These are phyloP conservation scores for Calocybe indica DNA, from an alignment of 768 basidiomycete genomes.

Conservation along the genomic window DNA sequence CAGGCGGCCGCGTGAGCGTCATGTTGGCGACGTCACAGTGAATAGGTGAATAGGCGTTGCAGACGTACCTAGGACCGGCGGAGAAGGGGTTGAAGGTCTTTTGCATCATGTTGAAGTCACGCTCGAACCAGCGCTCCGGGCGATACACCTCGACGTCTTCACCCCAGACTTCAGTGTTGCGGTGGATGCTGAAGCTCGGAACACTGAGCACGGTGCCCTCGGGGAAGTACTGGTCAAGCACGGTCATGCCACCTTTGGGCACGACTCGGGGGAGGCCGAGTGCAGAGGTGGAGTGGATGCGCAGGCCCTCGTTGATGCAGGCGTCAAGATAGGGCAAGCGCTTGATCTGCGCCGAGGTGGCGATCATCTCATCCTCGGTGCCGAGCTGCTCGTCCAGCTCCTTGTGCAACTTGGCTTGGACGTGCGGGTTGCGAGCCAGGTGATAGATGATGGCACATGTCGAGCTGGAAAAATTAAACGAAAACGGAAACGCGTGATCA, in stretches of 20 bases:
- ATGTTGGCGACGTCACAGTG: not conserved
- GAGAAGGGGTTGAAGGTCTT: constrained; percentile 85
- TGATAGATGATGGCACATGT: constrained; percentile 88
- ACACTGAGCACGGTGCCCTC: constrained; percentile 73
- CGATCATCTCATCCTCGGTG: constrained; percentile 51
- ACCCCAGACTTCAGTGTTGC: constrained; percentile 70
- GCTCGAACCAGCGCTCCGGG: constrained; percentile 84
- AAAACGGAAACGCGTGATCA: not conserved
- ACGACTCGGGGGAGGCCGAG: constrained; percentile 80
- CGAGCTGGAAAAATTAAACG: constrained; percentile 43
- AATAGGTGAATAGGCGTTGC: not conserved
- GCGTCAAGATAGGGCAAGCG: constrained; percentile 76
- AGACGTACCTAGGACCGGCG: constrained; percentile 64
- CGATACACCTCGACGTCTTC: constrained; percentile 66
- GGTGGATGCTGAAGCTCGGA: constrained; percentile 81
- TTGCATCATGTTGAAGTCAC: constrained; percentile 52
- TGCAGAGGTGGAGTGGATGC: constrained; percentile 79
- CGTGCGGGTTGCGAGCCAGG: constrained; percentile 60
- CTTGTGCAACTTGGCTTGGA: constrained; percentile 65
- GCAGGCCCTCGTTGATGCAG: constrained; percentile 81
- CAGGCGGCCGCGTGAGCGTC: constrained; percentile 5
- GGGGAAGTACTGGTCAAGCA: constrained; percentile 56
- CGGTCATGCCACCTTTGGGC: constrained; percentile 66
- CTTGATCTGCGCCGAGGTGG: constrained; percentile 66
- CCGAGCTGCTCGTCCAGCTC: constrained; percentile 65